Conservation (phyloP, 495 filamentous ascomycete genomes). For the Lentithecium fluviatile region DNA sequence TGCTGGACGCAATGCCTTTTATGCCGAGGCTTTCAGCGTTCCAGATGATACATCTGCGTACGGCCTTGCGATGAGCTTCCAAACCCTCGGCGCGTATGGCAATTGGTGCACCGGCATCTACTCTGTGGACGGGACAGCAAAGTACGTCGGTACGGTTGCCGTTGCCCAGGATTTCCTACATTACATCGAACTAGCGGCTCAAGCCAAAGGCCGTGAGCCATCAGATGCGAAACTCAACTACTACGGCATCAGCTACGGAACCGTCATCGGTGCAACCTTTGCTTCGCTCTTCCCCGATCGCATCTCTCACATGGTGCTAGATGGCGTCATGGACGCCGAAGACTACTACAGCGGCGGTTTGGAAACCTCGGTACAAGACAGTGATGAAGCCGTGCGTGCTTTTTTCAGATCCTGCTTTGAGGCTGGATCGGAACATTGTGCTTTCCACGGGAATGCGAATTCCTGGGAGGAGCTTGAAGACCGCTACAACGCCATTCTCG, state of each 20-base stretch:
- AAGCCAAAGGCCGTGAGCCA: conserved; percentile 25
- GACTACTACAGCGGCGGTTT: conserved; percentile 30
- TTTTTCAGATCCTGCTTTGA: conserved; percentile 57
- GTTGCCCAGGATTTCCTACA: conserved; percentile 52
- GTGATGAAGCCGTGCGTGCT: conserved; percentile 49
- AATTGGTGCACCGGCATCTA: conserved; percentile 36
- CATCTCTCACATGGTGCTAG: conserved; percentile 50
- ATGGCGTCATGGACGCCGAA: conserved; percentile 52
- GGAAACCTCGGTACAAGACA: conserved; percentile 34
- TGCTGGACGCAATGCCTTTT: conserved; percentile 34
- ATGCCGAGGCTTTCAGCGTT: conserved; percentile 26
- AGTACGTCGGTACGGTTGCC: conserved; percentile 49
- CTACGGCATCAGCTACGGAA: conserved; percentile 39
- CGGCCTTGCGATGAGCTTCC: conserved; percentile 36
- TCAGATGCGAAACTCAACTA: conserved; percentile 37
- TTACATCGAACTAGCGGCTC: conserved; percentile 50
- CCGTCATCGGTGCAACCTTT: conserved; percentile 45
- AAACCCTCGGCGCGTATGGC: conserved; percentile 36
- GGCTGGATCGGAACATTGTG: conserved; percentile 22
- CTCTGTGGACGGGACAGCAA: conserved; percentile 38
- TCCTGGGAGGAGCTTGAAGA: conserved; percentile 46
- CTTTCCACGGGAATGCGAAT: conserved; percentile 4
- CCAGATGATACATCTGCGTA: conserved; percentile 37
- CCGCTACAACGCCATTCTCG: conserved; percentile 46
- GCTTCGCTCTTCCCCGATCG: conserved; percentile 54